These are phyloP conservation scores for Leccinum ponderosum DNA, from an alignment of 1,284 basidiomycete species.

Conservation along the genomic window DNA sequence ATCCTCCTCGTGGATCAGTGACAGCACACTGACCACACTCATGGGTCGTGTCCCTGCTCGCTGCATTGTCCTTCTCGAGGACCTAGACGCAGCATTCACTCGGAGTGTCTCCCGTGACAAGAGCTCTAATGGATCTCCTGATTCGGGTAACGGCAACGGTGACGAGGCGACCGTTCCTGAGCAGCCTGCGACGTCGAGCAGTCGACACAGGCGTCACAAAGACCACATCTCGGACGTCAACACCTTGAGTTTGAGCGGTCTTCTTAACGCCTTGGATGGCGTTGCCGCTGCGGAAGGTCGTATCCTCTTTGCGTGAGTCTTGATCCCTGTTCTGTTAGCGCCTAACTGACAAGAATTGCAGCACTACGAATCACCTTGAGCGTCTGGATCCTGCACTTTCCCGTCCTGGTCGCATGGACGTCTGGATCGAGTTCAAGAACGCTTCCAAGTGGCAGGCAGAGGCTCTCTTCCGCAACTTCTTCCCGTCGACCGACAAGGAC, in stretches of 20 bases:
- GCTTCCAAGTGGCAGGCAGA: constrained; percentile 82
- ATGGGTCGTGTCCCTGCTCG: constrained; percentile 81
- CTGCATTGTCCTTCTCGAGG: constrained; percentile 84
- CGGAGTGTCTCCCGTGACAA: constrained; percentile 65
- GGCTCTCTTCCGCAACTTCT: constrained; percentile 83
- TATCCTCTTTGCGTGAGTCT: constrained; percentile 75
- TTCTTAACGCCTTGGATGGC: constrained; percentile 83
- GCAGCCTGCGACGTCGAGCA: constrained; percentile 31
- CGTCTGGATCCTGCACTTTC: constrained; percentile 80
- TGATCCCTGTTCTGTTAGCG: background rate
- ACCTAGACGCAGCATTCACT: constrained; percentile 81
- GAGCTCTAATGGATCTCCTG: constrained; percentile 45
- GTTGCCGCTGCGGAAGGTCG: constrained; percentile 85
- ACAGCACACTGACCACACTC: constrained; percentile 71
- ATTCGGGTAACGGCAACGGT: constrained; percentile 39
- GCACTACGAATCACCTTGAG: constrained; percentile 84
- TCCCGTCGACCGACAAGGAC: constrained; percentile 67
- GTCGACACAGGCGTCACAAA: constrained; percentile 48
- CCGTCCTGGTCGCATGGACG: constrained; percentile 86
- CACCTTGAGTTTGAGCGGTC: constrained; percentile 75
- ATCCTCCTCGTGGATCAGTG: constrained; percentile 77
- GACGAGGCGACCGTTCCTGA: constrained; percentile 36
- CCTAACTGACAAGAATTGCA: constrained; percentile 24
- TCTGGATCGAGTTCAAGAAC: constrained; percentile 87
- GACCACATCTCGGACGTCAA: constrained; percentile 74